Evolutionary conservation across 148 eudicot species (phyloP).

Genomic region (Beta vulgaris): DNA sequence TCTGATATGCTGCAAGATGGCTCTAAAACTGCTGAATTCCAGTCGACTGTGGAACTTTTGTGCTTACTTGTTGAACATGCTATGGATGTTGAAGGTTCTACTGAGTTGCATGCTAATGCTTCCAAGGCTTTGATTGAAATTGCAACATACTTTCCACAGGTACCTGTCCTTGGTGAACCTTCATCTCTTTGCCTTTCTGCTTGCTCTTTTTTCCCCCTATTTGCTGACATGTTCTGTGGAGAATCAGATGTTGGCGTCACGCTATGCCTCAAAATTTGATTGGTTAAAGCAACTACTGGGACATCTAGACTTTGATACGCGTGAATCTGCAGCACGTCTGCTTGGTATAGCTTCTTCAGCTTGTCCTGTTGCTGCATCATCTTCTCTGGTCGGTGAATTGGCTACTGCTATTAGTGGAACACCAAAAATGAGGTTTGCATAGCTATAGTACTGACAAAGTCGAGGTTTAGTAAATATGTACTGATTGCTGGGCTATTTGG

Average conservation of each 20-base stretch:
- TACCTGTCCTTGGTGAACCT: constrained; percentile 19
- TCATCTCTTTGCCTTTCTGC: constrained; percentile 14
- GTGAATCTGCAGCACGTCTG: constrained; percentile 84
- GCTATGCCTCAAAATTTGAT: constrained; percentile 68
- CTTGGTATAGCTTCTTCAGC: constrained; percentile 87
- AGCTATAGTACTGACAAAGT: constrained; percentile 1
- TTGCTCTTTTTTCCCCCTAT: constrained; percentile 1
- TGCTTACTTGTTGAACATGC: constrained; percentile 86
- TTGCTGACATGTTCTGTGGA: constrained; percentile 23
- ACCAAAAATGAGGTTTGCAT: constrained; percentile 57
- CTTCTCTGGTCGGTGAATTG: constrained; percentile 60
- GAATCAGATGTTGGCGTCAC: constrained; percentile 62
- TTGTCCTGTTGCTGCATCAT: constrained; percentile 54
- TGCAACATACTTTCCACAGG: constrained; percentile 80
- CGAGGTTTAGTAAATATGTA: background rate
- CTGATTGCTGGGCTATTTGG: constrained; percentile 22
- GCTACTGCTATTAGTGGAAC: constrained; percentile 45
- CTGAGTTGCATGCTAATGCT: constrained; percentile 85
- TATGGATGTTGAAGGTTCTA: constrained; percentile 87
- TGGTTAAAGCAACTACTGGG: constrained; percentile 80
- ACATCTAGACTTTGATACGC: constrained; percentile 74
- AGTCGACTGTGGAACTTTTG: constrained; percentile 49
- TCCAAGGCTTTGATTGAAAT: constrained; percentile 64
- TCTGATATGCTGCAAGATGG: constrained; percentile 43
- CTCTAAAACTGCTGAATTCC: constrained; percentile 38